A percentile compares a stretch with the other conserved stretches of the same genome.
Evolutionary conservation across 176 grass and related monocot genomes (phyloP).

Genomic region (Pontederia paniculata): DNA sequence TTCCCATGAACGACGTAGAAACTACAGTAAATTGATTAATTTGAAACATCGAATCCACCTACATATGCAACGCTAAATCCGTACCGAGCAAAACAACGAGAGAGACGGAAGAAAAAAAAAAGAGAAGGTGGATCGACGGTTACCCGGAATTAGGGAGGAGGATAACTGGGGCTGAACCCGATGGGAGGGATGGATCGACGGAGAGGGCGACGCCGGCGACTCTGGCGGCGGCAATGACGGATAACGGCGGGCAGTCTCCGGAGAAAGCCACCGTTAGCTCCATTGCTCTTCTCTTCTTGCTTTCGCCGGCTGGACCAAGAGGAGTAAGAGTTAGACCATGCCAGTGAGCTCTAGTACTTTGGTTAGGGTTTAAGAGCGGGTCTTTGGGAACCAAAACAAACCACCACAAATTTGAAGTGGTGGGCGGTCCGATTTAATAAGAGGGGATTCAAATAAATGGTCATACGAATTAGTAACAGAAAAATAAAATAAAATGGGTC

Average conservation of each 20-base stretch:
- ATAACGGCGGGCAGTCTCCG: constrained; percentile 47
- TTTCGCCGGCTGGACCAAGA: not conserved
- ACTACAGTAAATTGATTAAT: not conserved
- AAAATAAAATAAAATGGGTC: too few relatives aligned
- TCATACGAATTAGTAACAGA: too few relatives aligned
- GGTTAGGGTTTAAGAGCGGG: too few relatives aligned
- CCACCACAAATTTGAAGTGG: too few relatives aligned
- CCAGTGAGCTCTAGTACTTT: too few relatives aligned
- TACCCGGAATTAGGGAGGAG: constrained; percentile 57
- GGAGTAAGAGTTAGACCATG: not conserved
- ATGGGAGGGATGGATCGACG: constrained; percentile 39
- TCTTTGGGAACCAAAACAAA: too few relatives aligned
- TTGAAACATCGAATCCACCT: not conserved
- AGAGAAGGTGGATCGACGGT: not conserved
- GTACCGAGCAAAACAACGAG: not conserved
- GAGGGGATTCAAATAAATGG: too few relatives aligned
- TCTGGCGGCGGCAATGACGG: constrained; percentile 59
- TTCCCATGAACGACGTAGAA: too few relatives aligned
- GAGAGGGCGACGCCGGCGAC: constrained; percentile 44
- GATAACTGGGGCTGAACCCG: constrained; percentile 41
- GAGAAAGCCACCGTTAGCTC: constrained; percentile 33
- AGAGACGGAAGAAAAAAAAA: not conserved
- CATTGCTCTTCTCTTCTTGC: constrained; percentile 16
- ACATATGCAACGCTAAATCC: not conserved
- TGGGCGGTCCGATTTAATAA: too few relatives aligned